These are phyloP conservation scores for Purpureocillium lavendulum DNA, from an alignment of 2,329 filamentous ascomycete species.

Conservation along the genomic window DNA sequence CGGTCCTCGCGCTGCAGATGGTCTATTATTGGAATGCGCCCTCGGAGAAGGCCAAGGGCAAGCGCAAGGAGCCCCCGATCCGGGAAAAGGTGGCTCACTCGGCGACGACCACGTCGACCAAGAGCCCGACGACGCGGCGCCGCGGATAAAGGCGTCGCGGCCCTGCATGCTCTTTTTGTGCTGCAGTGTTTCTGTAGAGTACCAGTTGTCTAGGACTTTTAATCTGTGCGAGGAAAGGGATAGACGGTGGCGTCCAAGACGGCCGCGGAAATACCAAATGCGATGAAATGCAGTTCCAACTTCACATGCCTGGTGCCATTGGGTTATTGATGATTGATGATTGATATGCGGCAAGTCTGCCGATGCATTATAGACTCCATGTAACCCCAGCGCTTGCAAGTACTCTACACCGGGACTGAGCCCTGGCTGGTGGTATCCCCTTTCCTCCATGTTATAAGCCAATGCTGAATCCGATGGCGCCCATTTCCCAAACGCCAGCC, in stretches of 20 bases:
- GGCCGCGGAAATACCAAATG: too few relatives aligned
- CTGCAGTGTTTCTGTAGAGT: constrained; percentile 5
- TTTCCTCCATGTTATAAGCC: too few relatives aligned
- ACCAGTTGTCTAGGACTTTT: not conserved
- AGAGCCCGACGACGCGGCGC: constrained; percentile 34
- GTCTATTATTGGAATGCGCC: constrained; percentile 88
- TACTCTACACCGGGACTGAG: too few relatives aligned
- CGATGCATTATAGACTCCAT: too few relatives aligned
- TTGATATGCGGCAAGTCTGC: too few relatives aligned
- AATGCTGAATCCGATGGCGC: not conserved
- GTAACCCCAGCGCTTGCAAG: too few relatives aligned
- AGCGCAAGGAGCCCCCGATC: constrained; percentile 25
- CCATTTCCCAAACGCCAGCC: not conserved
- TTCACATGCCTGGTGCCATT: too few relatives aligned
- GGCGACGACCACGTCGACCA: constrained; percentile 28
- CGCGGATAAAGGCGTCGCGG: constrained; percentile 23
- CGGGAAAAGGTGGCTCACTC: constrained; percentile 18
- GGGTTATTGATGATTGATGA: too few relatives aligned
- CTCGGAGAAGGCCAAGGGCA: constrained; percentile 35
- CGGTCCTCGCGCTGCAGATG: constrained; percentile 82
- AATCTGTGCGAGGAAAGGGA: not conserved
- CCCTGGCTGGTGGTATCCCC: too few relatives aligned
- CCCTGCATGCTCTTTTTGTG: constrained; percentile 3
- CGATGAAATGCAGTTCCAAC: too few relatives aligned
- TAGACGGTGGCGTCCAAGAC: too few relatives aligned